These are phyloP conservation scores for Xylaria sp. DNA, from an alignment of 2,329 filamentous ascomycete species.

Conservation along the genomic window DNA sequence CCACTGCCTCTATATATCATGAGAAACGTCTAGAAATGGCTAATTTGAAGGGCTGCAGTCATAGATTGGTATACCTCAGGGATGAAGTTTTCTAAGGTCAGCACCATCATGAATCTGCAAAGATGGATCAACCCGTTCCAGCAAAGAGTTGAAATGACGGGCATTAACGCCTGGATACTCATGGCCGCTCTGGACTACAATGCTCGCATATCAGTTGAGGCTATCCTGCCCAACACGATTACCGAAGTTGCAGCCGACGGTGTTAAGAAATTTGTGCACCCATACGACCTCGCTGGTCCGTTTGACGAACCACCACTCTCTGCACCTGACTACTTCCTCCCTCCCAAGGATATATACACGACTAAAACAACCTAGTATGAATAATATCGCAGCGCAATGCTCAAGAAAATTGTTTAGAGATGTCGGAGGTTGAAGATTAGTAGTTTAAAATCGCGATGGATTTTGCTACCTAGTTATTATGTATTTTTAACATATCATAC, in stretches of 20 bases:
- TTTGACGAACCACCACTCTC: constrained; percentile 21
- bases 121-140: constrained; percentile 44
- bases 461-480: background rate
- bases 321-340: constrained; percentile 26
- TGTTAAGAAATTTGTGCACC: constrained; percentile 22
- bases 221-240: constrained; percentile 28
- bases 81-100: background rate
- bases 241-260: constrained; percentile 39
- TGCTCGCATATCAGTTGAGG: constrained; percentile 44
- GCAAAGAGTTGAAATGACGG: constrained; percentile 44
- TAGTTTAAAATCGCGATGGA: background rate
- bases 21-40: background rate
- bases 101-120: constrained; percentile 32
- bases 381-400: background rate
- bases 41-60: constrained; percentile 22
- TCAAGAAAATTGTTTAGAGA: background rate
- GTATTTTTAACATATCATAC: background rate
- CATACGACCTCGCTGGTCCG: constrained; percentile 39
- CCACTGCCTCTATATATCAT: background rate
- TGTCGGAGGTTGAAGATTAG: background rate
- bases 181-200: constrained; percentile 44
- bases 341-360: background rate
- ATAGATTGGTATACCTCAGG: constrained; percentile 26
- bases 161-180: constrained; percentile 45
- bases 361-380: background rate